Conservation (phyloP, 2,329 filamentous ascomycete species). For the Coniochaeta pulveracea region DNA sequence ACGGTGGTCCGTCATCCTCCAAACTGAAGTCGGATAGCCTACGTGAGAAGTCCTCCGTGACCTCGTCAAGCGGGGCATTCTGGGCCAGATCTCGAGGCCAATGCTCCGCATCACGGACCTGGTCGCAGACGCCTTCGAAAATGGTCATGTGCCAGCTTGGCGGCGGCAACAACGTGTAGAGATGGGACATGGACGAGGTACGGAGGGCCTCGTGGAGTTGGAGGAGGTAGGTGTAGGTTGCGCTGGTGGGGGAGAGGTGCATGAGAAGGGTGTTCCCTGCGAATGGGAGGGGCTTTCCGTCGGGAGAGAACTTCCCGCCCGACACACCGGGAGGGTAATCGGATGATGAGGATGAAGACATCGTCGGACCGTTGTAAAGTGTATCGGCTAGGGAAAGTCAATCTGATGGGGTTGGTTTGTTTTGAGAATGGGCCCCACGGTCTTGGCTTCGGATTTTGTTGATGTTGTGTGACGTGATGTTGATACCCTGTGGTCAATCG, state of each 20-base stretch:
- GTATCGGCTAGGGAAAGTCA: too few species aligned
- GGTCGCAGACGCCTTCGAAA: conserved; percentile 16
- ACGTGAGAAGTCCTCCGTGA: conserved; percentile 8
- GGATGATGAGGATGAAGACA: too few species aligned
- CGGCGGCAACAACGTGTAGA: conserved; percentile 13
- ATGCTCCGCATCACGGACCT: conserved; percentile 9
- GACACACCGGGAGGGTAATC: conserved; percentile 12
- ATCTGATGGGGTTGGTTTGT: too few species aligned
- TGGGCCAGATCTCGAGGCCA: conserved; percentile 12
- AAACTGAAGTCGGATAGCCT: conserved; percentile 11
- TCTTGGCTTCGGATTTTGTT: too few species aligned
- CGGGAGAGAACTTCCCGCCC: conserved; percentile 13
- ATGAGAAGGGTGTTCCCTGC: conserved; percentile 15
- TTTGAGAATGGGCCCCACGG: too few species aligned
- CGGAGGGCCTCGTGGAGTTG: conserved; percentile 10
- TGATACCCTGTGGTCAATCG: too few species aligned
- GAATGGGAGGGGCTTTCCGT: conserved; percentile 14
- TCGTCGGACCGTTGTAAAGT: too few species aligned
- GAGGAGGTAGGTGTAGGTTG: conserved; percentile 11
- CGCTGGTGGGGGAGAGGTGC: conserved; percentile 10
- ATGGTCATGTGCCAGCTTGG: conserved; percentile 17
- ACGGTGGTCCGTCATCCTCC: conserved; percentile 8
- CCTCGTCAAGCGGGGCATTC: conserved; percentile 8
- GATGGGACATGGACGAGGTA: conserved; percentile 7
- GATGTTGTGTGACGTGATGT: too few species aligned